Conservation (phyloP, 164 flowering plant genomes). For the Pachysandra terminalis region DNA sequence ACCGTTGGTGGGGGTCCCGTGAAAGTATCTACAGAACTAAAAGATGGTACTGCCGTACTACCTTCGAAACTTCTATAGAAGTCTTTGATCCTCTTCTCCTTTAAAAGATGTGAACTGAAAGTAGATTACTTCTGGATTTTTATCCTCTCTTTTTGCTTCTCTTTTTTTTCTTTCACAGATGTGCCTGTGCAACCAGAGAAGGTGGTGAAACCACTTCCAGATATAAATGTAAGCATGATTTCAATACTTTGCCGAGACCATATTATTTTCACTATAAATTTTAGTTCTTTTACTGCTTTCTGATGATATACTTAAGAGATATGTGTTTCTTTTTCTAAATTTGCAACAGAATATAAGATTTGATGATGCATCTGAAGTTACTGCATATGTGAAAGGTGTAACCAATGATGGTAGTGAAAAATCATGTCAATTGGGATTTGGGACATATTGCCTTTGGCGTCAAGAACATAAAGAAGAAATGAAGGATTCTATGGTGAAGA, state of each 20-base stretch:
- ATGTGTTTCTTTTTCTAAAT: constrained; percentile 5
- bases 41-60: background rate
- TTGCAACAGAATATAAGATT: constrained; percentile 25
- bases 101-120: background rate
- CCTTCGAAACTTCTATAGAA: background rate
- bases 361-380: constrained; percentile 13
- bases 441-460: constrained; percentile 94
- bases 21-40: constrained; percentile 6
- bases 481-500: constrained; percentile 76
- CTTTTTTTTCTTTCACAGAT: constrained; percentile 27
- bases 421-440: constrained; percentile 70
- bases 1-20: constrained; percentile 14
- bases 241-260: constrained; percentile 1
- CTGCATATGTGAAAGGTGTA: constrained; percentile 19
- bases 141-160: background rate
- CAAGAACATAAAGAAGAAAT: constrained; percentile 66
- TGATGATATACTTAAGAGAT: background rate
- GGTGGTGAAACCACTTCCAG: constrained; percentile 15
- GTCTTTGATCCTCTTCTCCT: background rate
- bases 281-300: background rate
- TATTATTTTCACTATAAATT: background rate
- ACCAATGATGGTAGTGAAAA: constrained; percentile 39
- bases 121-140: too few relatives aligned
- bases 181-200: constrained; percentile 11
- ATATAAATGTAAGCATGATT: constrained; percentile 31